Evolutionary conservation across 345 rosid genomes (phyloP).

Genomic region (Citrus sp.): DNA sequence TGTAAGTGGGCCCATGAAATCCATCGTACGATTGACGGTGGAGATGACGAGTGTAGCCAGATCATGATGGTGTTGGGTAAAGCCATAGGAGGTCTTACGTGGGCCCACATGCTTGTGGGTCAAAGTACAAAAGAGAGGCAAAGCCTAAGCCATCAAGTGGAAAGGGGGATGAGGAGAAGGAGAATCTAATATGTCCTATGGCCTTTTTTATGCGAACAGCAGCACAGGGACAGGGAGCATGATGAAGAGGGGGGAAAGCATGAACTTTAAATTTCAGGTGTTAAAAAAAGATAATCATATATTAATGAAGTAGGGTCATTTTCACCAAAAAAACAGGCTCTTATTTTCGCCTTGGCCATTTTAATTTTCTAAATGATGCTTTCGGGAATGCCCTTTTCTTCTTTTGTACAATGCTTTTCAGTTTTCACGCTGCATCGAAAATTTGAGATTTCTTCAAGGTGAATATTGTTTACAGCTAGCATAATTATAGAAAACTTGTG

Average conservation of each 20-base stretch:
- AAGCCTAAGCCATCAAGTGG: neutral
- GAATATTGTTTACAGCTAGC: too few species aligned
- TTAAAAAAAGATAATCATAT: too few species aligned
- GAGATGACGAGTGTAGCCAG: conserved; percentile 12
- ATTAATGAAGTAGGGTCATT: neutral
- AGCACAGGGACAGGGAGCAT: neutral
- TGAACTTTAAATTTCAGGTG: too few species aligned
- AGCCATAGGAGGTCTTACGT: neutral
- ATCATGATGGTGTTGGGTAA: conserved; percentile 1
- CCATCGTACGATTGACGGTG: neutral
- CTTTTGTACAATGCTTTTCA: neutral
- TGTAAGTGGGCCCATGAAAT: neutral
- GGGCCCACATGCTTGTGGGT: conserved; percentile 24
- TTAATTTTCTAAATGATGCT: neutral
- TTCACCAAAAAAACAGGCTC: neutral
- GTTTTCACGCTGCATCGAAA: neutral
- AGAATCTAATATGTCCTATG: conserved; percentile 16
- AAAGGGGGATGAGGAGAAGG: neutral
- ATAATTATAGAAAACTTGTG: too few species aligned
- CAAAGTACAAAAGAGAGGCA: conserved; percentile 23
- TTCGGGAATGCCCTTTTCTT: neutral
- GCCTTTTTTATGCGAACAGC: neutral
- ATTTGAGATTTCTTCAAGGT: neutral
- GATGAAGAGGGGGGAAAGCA: too few species aligned
- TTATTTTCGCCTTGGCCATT: neutral